These are phyloP conservation scores for Paecilomyces sp. DNA, from an alignment of 2,329 filamentous ascomycete species.

Conservation along the genomic window DNA sequence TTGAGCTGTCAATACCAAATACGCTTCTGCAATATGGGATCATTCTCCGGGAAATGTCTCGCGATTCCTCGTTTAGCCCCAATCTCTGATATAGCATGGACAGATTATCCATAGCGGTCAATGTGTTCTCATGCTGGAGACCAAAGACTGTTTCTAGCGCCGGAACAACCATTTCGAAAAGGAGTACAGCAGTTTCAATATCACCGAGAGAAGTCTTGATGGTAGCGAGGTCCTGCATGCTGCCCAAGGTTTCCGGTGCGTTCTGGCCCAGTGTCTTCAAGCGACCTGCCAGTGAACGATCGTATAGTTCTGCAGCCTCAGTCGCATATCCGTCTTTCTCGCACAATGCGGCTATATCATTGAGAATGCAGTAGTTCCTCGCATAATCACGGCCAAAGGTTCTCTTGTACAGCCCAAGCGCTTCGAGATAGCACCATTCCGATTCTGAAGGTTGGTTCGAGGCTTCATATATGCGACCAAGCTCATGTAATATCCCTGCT, in stretches of 20 bases:
- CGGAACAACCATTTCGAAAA: conserved; percentile 21
- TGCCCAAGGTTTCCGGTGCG: conserved; percentile 21
- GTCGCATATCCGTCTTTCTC: conserved; percentile 23
- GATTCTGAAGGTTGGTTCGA: conserved; percentile 19
- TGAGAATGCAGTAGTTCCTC: conserved; percentile 19
- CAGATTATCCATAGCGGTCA: conserved; percentile 22
- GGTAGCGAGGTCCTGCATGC: conserved; percentile 22
- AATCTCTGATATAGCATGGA: conserved; percentile 22
- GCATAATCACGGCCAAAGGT: conserved; percentile 19
- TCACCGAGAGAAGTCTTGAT: conserved; percentile 20
- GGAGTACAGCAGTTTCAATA: conserved; percentile 17
- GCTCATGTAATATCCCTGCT: conserved; percentile 17
- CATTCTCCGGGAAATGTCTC: conserved; percentile 13
- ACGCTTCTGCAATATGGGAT: conserved; percentile 19
- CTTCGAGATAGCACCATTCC: conserved; percentile 19
- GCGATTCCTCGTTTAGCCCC: conserved; percentile 18
- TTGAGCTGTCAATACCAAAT: conserved; percentile 15
- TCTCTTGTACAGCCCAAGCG: conserved; percentile 20
- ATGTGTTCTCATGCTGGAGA: conserved; percentile 18
- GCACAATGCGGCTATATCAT: conserved; percentile 20
- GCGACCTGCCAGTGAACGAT: conserved; percentile 22
- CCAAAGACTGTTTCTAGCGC: conserved; percentile 22
- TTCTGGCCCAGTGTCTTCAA: conserved; percentile 21
- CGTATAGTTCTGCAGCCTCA: conserved; percentile 22
- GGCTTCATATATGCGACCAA: conserved; percentile 18